Base-by-base conservation (phyloP, 148 eudicot genomes). In the Rheum nobile region DNA sequence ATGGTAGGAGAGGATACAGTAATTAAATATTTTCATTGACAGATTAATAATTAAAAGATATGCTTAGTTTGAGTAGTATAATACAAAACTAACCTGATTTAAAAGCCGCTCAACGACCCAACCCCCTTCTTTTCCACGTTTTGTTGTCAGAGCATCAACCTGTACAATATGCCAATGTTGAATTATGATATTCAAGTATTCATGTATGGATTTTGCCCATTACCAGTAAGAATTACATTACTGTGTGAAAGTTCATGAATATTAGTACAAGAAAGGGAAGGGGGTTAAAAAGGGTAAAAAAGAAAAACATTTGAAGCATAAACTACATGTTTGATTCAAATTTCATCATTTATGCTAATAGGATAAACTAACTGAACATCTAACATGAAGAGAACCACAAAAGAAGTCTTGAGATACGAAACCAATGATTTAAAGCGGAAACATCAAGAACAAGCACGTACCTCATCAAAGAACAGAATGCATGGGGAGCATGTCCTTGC, bases 391-490 rank as follows among this genome's bases (percentile, higher is more conserved):
- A 44, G 48, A 4, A 44, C 17, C 48, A 13, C 48, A 44, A 11
- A 44, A 14, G 48, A 44, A 44, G 48, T 10, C 8, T 48, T 48
- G 46, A 48, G 54, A 48, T 48, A 21, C 55, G 1, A 57, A 57
- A 22, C 32, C 7, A 8, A 55, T 55, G 29, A 17, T 57, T 24
- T 22, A 13, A 17, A 67, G 41, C 0, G 39, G 39, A 32, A 32
- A 67, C 22, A 12, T 34, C n/a, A 67, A n/a, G 29, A 31, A 38
- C 71, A 74, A 74, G 24, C 29, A 70, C 71, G 67, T 79, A 88
- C 97, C 97, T 92, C 97, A 75, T 92, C 97, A 84, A 92, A 90
- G 93, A 92, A 92, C 75, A 92, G 83, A 65, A 92, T 87, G 91
- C 97, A 92, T 37, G 97, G 97, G 44, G 96, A 80, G 82, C 97